Conservation (phyloP, 2,329 filamentous ascomycete genomes). For the Nannizzia gypsea region DNA sequence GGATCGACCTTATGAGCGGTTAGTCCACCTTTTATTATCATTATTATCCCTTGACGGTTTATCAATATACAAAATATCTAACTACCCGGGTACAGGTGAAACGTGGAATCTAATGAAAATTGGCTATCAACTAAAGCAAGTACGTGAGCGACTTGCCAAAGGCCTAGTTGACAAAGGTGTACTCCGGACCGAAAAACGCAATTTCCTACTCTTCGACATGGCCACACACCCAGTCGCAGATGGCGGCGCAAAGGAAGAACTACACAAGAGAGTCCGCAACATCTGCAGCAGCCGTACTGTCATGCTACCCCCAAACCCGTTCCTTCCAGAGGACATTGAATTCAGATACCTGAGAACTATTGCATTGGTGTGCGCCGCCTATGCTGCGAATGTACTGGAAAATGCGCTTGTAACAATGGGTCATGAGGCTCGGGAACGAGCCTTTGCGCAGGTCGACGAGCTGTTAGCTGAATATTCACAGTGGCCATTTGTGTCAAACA, state of each 20-base stretch:
- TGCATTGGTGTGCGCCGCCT: constrained; percentile 93
- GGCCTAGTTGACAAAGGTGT: constrained; percentile 98
- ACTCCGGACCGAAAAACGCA: constrained; percentile 94
- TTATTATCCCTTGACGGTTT: not conserved
- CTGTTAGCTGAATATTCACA: constrained; percentile 91
- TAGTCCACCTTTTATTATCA: constrained; percentile 19
- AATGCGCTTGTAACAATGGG: constrained; percentile 91
- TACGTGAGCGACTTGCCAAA: constrained; percentile 92
- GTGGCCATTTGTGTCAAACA: constrained; percentile 83
- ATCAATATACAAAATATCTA: constrained; percentile 4
- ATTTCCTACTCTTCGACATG: constrained; percentile 99
- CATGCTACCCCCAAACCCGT: constrained; percentile 73
- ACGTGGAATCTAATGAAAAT: constrained; percentile 99
- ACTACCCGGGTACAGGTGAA: constrained; percentile 57
- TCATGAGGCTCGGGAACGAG: constrained; percentile 85
- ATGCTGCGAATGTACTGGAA: constrained; percentile 94
- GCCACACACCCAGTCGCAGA: constrained; percentile 96
- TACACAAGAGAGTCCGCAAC: constrained; percentile 81
- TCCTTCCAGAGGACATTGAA: constrained; percentile 86
- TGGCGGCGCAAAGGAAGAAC: constrained; percentile 93
- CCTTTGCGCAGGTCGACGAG: constrained; percentile 95
- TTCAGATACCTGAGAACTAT: constrained; percentile 88
- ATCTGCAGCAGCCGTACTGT: constrained; percentile 89
- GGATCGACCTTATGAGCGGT: constrained; percentile 99
- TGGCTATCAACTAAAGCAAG: constrained; percentile 98